Percentiles rank a stretch among this genome's conserved stretches.
Evolutionary conservation across 75 land plant species (phyloP).

Genomic region (Cunninghamia lanceolata): DNA sequence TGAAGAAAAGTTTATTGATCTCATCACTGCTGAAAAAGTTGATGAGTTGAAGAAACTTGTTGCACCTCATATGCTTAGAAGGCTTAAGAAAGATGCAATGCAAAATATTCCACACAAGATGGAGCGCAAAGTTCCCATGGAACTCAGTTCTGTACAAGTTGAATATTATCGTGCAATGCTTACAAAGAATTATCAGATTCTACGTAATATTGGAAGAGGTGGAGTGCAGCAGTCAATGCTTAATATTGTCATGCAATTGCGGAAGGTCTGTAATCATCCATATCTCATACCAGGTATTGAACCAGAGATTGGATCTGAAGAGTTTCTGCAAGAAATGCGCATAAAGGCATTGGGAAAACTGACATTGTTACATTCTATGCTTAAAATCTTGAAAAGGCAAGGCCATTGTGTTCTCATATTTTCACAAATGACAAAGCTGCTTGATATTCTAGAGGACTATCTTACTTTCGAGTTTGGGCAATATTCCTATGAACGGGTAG

Average conservation of each 20-base stretch:
- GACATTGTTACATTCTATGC: constrained; percentile 91
- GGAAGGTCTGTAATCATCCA: constrained; percentile 99
- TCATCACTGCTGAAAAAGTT: constrained; percentile 88
- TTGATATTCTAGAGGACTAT: constrained; percentile 97
- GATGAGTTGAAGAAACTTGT: constrained; percentile 97
- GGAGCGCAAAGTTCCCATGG: constrained; percentile 92
- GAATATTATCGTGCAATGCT: constrained; percentile 94
- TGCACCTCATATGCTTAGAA: constrained; percentile 97
- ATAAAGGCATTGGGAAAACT: constrained; percentile 97
- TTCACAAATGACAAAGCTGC: constrained; percentile 97
- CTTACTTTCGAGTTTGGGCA: constrained; percentile 83
- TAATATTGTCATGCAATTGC: constrained; percentile 92
- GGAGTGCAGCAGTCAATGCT: constrained; percentile 82
- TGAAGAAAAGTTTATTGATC: constrained; percentile 85
- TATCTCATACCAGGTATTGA: constrained; percentile 95
- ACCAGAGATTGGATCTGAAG: constrained; percentile 85
- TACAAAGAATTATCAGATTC: constrained; percentile 86
- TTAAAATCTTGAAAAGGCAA: constrained; percentile 59
- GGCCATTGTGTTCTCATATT: constrained; percentile 97
- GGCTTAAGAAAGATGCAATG: constrained; percentile 98
- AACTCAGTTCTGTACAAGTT: constrained; percentile 83
- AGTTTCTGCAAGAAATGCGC: constrained; percentile 97
- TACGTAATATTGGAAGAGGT: constrained; percentile 73
- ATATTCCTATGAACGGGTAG: constrained; percentile 87
- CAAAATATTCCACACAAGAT: constrained; percentile 89